Percentiles rank a stretch among this genome's conserved stretches.
phyloP scores from a whole-genome alignment of 2,329 filamentous ascomycete species.

The Calonectria pteridis region DNA sequence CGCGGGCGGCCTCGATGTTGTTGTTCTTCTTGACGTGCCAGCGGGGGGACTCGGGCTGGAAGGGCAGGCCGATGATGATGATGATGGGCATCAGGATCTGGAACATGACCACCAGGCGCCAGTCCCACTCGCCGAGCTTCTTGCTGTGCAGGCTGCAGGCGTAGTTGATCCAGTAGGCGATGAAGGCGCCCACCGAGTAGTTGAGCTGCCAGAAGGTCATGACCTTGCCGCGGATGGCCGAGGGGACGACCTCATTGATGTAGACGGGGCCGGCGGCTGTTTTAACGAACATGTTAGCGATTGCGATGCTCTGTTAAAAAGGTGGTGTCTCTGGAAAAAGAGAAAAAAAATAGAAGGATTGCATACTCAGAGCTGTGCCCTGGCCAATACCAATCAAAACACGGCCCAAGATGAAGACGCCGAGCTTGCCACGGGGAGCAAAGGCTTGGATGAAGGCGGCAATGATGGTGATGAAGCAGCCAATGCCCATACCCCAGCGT shows the following conservation, averaged over 20 bases:
- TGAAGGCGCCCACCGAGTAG: conserved; percentile 72
- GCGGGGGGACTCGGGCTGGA: conserved; percentile 76
- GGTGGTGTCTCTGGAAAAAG: no score
- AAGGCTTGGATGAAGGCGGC: conserved; percentile 79
- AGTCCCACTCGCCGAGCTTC: conserved; percentile 77
- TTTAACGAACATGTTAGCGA: conserved; percentile 1
- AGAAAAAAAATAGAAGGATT: background rate
- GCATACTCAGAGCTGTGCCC: conserved; percentile 70
- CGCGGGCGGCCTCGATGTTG: conserved; percentile 71
- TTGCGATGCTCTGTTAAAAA: no score
- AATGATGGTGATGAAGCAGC: conserved; percentile 74
- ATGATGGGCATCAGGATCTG: conserved; percentile 75
- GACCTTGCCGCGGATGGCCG: conserved; percentile 73
- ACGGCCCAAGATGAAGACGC: conserved; percentile 76
- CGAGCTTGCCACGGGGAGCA: conserved; percentile 70
- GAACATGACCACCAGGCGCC: conserved; percentile 80
- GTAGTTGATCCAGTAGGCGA: conserved; percentile 69
- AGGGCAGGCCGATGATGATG: conserved; percentile 72
- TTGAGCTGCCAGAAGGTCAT: conserved; percentile 78
- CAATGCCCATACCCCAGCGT: conserved; percentile 73
- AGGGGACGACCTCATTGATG: conserved; percentile 75
- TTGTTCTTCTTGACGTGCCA: conserved; percentile 75
- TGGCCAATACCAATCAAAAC: conserved; percentile 78
- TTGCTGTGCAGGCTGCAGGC: conserved; percentile 68
- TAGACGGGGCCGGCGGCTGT: conserved; percentile 76